Evolutionary conservation across 2,329 filamentous ascomycete genomes (phyloP), one percentile per base, ranked within the genome.

Genomic region (Canariomyces notabilis): DNA sequence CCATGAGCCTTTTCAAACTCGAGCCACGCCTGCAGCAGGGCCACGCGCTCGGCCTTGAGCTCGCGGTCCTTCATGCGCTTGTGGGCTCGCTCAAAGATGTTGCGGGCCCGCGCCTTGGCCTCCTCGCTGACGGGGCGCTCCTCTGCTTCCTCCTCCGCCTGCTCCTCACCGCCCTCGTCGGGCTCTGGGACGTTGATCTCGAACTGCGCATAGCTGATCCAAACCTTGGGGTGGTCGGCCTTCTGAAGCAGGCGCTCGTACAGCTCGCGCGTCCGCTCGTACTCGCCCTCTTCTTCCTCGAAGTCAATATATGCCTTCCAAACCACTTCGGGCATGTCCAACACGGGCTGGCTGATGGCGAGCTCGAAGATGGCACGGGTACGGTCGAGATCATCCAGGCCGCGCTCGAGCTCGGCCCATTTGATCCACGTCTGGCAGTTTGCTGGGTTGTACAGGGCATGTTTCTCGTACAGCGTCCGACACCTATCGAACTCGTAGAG

Each of bases 281-380:
- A 96, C 66, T 96, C 89, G 60, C 83, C 87, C 66, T 95, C 89
- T 59, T 95, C 89, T 63, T 97, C 91, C 68, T 98, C 93, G 61
- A 97, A 97, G 66, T 98, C 93, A 58, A 98, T 97, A 66, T 95
- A 98, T 1, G 89, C 83, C 70, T 97, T 97, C 93, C 93, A 98
- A 2, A 97, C 74, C 42, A 97, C 74, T 69, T 98, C 93, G 0
- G 93, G 93, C 93, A 98, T 98, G 65, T 98, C 93, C 12, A 98
- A 75, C 23, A 82, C 78, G 1, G 83, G 76, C 65, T 97, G 90
- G 39, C 79, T 75, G 50, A 96, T 84, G 2, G 88, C 91, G 21
- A 97, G 75, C 67, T 97, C 91, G 62, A 89, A 97, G 57, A 98
- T 95, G 37, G 86, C 90, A 35, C 93, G 78, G 14, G 88, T 83